Conservation (phyloP, 805 yeast genomes). For the Starmerella sirachaensis region DNA sequence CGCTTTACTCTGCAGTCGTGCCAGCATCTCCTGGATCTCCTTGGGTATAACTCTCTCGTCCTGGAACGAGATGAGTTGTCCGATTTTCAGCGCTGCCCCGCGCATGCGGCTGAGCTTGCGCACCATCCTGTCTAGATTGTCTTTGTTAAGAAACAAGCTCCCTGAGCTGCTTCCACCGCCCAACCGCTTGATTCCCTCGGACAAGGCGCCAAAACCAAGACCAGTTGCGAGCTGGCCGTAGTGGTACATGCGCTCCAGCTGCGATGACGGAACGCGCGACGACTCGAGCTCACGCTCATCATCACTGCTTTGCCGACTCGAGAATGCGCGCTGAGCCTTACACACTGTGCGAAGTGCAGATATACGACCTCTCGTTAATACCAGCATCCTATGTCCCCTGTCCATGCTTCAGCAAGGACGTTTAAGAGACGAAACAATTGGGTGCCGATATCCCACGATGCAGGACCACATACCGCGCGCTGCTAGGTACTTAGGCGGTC, state of each 20-base stretch:
- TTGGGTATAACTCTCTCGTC: constrained; percentile 74
- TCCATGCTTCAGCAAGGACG: no score
- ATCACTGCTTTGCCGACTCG: no score
- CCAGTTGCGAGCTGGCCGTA: constrained; percentile 89
- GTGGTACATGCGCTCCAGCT: constrained; percentile 82
- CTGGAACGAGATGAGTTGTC: constrained; percentile 94
- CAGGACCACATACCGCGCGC: no score
- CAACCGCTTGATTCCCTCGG: constrained; percentile 60
- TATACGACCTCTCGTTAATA: no score
- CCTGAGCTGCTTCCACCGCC: constrained; percentile 29
- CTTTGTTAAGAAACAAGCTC: constrained; percentile 57
- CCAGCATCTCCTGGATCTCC: constrained; percentile 68
- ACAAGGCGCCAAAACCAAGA: constrained; percentile 71
- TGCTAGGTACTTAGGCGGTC: no score
- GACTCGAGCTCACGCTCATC: constrained; percentile 36
- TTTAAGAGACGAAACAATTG: no score
- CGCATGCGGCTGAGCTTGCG: constrained; percentile 85
- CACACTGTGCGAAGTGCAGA: no score
- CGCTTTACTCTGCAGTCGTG: constrained; percentile 85
- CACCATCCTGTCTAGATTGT: constrained; percentile 78
- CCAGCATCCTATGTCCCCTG: no score
- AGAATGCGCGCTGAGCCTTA: no score
- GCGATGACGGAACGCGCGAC: constrained; percentile 73
- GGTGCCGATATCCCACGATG: no score
- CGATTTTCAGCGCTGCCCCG: constrained; percentile 96